Percentiles rank a stretch among this genome's conserved stretches.
Evolutionary conservation across 805 yeast species (phyloP).

Genomic region (Pichia kluyveri): DNA sequence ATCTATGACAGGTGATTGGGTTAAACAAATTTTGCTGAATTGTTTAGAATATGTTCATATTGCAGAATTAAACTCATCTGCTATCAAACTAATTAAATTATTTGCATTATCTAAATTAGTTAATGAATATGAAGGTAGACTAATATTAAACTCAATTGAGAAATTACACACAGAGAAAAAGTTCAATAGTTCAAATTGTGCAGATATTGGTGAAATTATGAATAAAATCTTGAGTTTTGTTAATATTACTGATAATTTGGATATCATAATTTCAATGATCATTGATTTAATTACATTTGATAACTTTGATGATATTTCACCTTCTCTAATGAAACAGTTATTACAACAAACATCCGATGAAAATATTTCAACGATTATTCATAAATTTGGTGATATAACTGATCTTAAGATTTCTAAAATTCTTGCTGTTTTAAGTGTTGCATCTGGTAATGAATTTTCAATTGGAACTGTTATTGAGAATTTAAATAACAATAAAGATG

Average conservation of each 20-base stretch:
- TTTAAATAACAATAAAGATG: slow-evolving; percentile 15
- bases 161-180: slow-evolving; percentile 7
- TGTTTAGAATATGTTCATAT: slow-evolving; percentile 14
- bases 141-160: slow-evolving; percentile 5
- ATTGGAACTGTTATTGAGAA: slow-evolving; percentile 14
- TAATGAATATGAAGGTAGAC: slow-evolving; percentile 5
- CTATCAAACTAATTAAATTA: slow-evolving; percentile 13
- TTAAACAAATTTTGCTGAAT: slow-evolving; percentile 9
- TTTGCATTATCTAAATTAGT: slow-evolving; percentile 6
- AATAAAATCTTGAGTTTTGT: slow-evolving; percentile 5
- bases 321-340: slow-evolving; percentile 13
- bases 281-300: slow-evolving; percentile 12
- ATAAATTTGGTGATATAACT: slow-evolving; percentile 13
- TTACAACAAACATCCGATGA: slow-evolving; percentile 7
- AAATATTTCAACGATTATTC: slow-evolving; percentile 10
- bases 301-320: slow-evolving; percentile 15
- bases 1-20: slow-evolving; percentile 12
- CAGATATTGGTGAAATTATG: slow-evolving; percentile 8
- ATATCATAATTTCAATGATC: slow-evolving; percentile 9
- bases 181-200: slow-evolving; percentile 9
- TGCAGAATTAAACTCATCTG: slow-evolving; percentile 13
- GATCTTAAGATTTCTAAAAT: slow-evolving; percentile 21
- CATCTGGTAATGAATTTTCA: slow-evolving; percentile 25
- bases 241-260: slow-evolving; percentile 2
- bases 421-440: slow-evolving; percentile 27